These are phyloP conservation scores for Botrytis hyacinthi DNA, from an alignment of 2,329 filamentous ascomycete species.

Conservation along the genomic window DNA sequence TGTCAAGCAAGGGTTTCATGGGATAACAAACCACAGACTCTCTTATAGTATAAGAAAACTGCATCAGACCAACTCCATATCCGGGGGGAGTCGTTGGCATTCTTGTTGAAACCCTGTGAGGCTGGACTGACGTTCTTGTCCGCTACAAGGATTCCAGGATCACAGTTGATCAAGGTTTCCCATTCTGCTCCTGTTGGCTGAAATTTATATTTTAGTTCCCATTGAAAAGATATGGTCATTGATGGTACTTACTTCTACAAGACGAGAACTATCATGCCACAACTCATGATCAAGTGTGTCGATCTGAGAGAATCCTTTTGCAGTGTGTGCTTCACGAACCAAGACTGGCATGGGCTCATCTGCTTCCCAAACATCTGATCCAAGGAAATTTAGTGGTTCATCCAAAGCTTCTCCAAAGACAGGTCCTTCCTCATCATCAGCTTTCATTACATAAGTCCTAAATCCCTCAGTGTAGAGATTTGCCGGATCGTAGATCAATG, in stretches of 20 bases:
- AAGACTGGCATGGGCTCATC: background rate
- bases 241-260: background rate
- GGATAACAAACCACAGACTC: background rate
- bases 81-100: background rate
- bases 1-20: background rate
- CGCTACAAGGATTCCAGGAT: background rate
- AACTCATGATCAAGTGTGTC: background rate
- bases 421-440: background rate
- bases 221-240: rapidly evolving
- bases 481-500: background rate
- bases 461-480: background rate
- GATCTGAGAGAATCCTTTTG: background rate
- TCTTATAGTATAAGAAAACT: background rate
- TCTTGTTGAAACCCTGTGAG: background rate
- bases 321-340: background rate
- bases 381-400: background rate
- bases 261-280: background rate
- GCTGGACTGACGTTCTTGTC: background rate
- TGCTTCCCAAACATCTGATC: background rate
- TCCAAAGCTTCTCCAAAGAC: background rate
- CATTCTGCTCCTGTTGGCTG: background rate
- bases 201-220: background rate
- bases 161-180: background rate
- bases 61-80: conserved; percentile 7
- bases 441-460: background rate